phyloP scores from a whole-genome alignment of 2,329 filamentous ascomycete species.

The Colletotrichum graminicola region DNA sequence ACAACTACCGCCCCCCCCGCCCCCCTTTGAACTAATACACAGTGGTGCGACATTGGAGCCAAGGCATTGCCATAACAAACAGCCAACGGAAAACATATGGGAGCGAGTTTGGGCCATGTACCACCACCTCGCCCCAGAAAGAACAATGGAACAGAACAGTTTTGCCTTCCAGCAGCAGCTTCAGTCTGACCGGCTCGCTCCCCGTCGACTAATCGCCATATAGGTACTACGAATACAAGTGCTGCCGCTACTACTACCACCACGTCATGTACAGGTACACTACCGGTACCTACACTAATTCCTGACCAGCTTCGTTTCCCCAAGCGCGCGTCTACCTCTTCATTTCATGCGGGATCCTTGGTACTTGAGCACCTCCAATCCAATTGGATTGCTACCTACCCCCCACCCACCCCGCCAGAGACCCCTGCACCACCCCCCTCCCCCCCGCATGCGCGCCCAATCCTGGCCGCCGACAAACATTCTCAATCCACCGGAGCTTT shows the following conservation, averaged over 20 bases:
- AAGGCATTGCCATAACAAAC: constrained; percentile 15
- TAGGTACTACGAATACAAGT: neutral
- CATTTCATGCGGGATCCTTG: constrained; percentile 8
- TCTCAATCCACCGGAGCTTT: constrained; percentile 20
- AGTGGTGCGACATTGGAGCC: constrained; percentile 6
- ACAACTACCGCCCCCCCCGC: neutral
- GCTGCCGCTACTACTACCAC: neutral
- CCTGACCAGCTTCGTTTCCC: constrained; percentile 28
- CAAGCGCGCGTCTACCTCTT: constrained; percentile 41
- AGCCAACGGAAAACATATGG: constrained; percentile 31
- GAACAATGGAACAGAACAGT: neutral
- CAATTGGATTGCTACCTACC: constrained; percentile 17
- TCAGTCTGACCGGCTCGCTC: constrained; percentile 1
- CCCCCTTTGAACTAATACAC: constrained; percentile 1
- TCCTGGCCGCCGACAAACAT: constrained; percentile 32
- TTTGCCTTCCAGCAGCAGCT: neutral
- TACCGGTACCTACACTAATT: neutral
- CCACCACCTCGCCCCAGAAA: neutral
- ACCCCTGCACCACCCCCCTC: constrained; percentile 15
- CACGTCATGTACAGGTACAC: neutral
- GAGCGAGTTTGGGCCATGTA: neutral
- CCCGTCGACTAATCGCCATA: neutral
- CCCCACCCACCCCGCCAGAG: neutral
- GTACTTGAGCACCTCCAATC: constrained; percentile 7
- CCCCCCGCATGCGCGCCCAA: constrained; percentile 34